Conservation (phyloP, 352 stramenopile genomes). For the Ochromonadaceae sp. region DNA sequence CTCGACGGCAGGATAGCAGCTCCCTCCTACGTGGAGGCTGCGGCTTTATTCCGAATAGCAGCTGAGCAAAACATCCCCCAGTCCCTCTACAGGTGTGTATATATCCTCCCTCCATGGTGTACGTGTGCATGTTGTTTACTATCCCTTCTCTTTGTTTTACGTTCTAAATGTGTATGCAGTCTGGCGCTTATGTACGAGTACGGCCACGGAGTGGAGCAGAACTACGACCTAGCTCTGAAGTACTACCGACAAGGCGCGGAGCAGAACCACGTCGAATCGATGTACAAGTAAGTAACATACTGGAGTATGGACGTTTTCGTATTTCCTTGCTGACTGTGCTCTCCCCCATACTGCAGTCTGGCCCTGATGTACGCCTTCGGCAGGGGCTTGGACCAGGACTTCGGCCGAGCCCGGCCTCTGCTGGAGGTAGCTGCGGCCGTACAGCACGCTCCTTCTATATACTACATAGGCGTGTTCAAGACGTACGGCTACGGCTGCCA, state of each 20-base stretch:
- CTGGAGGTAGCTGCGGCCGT: not conserved
- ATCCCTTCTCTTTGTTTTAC: too few species aligned
- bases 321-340: too few species aligned
- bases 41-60: not conserved
- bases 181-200: conserved; percentile 18
- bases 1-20: too few species aligned
- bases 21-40: conserved; percentile 6
- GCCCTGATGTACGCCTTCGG: conserved; percentile 17
- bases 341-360: too few species aligned
- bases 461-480: conserved; percentile 15
- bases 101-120: too few species aligned
- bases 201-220: not conserved
- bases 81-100: not conserved
- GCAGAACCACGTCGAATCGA: not conserved
- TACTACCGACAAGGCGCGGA: not conserved
- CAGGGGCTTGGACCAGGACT: not conserved
- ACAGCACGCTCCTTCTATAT: conserved; percentile 8
- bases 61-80: not conserved
- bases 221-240: not conserved
- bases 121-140: too few species aligned
- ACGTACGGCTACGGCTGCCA: conserved; percentile 8
- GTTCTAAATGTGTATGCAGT: too few species aligned
- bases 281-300: too few species aligned
- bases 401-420: not conserved
- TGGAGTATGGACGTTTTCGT: too few species aligned